Percentiles rank a stretch among this genome's conserved stretches.
These are phyloP conservation scores for Euclidium syriacum DNA, from an alignment of 345 rosid genomes.

Conservation along the genomic window DNA sequence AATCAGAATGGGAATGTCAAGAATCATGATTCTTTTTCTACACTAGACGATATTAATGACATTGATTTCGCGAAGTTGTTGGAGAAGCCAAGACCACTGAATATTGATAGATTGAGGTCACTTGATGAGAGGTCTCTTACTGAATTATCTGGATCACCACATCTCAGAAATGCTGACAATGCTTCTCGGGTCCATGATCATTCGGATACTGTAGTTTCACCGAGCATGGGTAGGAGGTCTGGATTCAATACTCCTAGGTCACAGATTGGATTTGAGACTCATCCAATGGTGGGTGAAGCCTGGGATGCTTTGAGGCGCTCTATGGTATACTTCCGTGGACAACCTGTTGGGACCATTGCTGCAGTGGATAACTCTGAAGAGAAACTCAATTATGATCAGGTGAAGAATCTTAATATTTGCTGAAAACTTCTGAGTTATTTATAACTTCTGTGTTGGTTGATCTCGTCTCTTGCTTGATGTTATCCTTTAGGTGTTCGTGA, in stretches of 20 bases:
- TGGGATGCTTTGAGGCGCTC: constrained; percentile 79
- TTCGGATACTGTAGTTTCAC: constrained; percentile 42
- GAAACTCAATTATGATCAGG: constrained; percentile 94
- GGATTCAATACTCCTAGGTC: constrained; percentile 61
- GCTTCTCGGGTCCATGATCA: constrained; percentile 32
- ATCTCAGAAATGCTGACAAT: constrained; percentile 34
- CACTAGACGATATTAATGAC: constrained; percentile 43
- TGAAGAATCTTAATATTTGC: constrained; percentile 11
- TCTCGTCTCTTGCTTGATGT: neutral
- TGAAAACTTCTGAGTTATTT: neutral
- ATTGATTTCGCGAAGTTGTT: constrained; percentile 56
- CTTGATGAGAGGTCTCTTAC: constrained; percentile 55
- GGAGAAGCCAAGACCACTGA: constrained; percentile 69
- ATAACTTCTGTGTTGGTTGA: neutral
- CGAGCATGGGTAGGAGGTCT: constrained; percentile 46
- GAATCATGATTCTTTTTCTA: constrained; percentile 27
- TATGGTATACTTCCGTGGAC: constrained; percentile 74
- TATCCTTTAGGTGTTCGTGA: constrained; percentile 67
- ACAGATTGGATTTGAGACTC: constrained; percentile 43
- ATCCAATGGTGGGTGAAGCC: constrained; percentile 72
- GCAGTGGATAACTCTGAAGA: constrained; percentile 79
- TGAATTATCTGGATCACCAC: constrained; percentile 51
- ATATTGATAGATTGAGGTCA: constrained; percentile 70
- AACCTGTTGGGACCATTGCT: constrained; percentile 90
- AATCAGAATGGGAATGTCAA: constrained; percentile 33